A percentile compares a stretch with the other conserved stretches of the same genome.
phyloP scores from a whole-genome alignment of 2,329 filamentous ascomycete species.

The Macrophomina phaseolina region DNA sequence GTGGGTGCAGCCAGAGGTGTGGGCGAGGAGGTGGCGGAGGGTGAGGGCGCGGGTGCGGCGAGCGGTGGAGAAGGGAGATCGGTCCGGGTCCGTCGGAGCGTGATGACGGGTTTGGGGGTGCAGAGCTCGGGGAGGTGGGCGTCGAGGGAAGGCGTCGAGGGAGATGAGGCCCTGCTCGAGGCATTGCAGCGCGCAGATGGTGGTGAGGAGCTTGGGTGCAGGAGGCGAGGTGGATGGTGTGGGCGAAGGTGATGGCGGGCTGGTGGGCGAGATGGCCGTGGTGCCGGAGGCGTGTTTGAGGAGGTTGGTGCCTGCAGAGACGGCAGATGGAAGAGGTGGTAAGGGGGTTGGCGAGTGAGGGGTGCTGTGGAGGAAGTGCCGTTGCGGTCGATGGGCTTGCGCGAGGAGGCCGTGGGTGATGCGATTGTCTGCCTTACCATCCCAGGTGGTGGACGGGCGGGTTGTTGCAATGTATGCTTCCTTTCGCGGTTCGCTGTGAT shows the following conservation, averaged over 20 bases:
- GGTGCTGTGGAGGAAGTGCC: not conserved
- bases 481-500: too few relatives aligned
- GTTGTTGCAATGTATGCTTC: too few relatives aligned
- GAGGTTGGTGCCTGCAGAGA: not conserved
- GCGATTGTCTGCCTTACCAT: not conserved
- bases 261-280: not conserved
- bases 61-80: not conserved
- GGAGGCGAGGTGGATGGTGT: conserved; percentile 35
- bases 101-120: conserved; percentile 29
- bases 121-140: conserved; percentile 34
- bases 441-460: not conserved
- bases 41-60: conserved; percentile 37
- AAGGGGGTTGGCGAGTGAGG: not conserved
- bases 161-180: conserved; percentile 41
- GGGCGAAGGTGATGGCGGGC: not conserved
- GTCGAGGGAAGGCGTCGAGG: conserved; percentile 34
- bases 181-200: conserved; percentile 41
- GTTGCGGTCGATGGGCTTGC: not conserved
- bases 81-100: too few relatives aligned
- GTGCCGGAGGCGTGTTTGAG: not conserved
- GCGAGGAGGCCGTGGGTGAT: not conserved
- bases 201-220: conserved; percentile 47
- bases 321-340: not conserved
- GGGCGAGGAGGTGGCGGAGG: conserved; percentile 52
- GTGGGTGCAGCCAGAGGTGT: conserved; percentile 57